Conservation (phyloP, 257 asterid genomes). For the Ligustrum vulgare region DNA sequence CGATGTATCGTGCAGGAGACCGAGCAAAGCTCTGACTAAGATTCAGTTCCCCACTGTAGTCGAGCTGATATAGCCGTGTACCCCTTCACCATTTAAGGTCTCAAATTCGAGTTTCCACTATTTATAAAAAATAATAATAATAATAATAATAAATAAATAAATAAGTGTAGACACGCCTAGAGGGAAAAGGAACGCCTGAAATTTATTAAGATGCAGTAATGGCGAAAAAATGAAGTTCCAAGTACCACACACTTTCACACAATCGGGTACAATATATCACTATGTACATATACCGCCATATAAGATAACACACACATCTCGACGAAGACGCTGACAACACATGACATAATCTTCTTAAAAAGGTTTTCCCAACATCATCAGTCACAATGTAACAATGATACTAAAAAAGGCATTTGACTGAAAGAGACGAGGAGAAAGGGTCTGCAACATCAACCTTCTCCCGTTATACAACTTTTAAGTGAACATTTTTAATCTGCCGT, state of each 20-base stretch:
- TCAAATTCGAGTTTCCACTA: not conserved
- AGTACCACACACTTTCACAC: slow-evolving; percentile 22
- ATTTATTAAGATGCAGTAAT: not conserved
- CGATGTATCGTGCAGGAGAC: not conserved
- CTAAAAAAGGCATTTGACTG: not conserved
- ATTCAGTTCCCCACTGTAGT: no score
- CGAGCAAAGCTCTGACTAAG: not conserved
- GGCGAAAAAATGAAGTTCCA: not conserved
- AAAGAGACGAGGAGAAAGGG: no score
- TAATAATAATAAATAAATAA: no score
- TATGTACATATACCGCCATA: slow-evolving; percentile 40
- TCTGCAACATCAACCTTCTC: not conserved
- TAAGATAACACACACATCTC: slow-evolving; percentile 29
- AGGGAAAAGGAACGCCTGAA: not conserved
- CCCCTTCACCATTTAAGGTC: not conserved
- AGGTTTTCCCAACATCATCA: not conserved
- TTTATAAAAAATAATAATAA: no score
- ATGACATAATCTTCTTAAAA: not conserved
- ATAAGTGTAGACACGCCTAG: not conserved
- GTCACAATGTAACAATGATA: not conserved
- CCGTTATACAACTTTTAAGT: not conserved
- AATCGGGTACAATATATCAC: slow-evolving; percentile 33
- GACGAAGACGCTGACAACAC: slow-evolving; percentile 21
- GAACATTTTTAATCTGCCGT: no score
- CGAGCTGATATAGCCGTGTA: not conserved